Evolutionary conservation across 2,329 filamentous ascomycete species (phyloP), one percentile per base, ranked within the genome.

Genomic region (Colletotrichum destructivum): DNA sequence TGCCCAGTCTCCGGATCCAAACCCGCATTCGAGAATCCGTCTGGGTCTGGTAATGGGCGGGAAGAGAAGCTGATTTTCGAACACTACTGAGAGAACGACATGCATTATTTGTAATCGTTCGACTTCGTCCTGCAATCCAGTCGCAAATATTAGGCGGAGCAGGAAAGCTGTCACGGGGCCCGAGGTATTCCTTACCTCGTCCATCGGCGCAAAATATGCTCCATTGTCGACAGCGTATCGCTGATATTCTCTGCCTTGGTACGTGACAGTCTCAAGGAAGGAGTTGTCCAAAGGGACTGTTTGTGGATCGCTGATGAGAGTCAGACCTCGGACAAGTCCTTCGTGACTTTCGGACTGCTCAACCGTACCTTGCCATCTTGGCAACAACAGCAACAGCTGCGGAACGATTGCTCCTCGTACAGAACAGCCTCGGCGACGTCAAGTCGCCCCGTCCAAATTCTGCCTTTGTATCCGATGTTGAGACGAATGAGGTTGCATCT

Each of bases 1-100:
- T 26, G 92, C 91, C 93, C 93, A 95, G 59, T 89, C 85, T 51
- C 87, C 92, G n/a, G 90, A 86, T 51, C 93, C 93, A 80, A 90
- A 93, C 0, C 93, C 93, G 75, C 92, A 94, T 69, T 95, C 93
- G 38, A 95, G 84, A 52, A 94, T 87, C 76, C 87, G 88, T 75
- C 84, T 83, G 31, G 88, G 87, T 38, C 85, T 83, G 55, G 79
- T 81, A 60, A 94, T 82, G 7, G 91, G 91, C n/a, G 92, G 91
- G 72, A 94, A 93, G 76, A 94, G 88, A 35, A 93, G 83, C 74
- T 90, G 87, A 70, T 88, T 83, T 74, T 94, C 91, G 78, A 94
- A 94, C 63, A 92, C 83, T 74, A 82, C 86, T 72, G 84, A 86
- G 74, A 94, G 87, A 23, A 93, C 86, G 54, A 83, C 82, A 78